These are phyloP conservation scores for Salix dunnii DNA, from an alignment of 345 rosid species.

Conservation along the genomic window DNA sequence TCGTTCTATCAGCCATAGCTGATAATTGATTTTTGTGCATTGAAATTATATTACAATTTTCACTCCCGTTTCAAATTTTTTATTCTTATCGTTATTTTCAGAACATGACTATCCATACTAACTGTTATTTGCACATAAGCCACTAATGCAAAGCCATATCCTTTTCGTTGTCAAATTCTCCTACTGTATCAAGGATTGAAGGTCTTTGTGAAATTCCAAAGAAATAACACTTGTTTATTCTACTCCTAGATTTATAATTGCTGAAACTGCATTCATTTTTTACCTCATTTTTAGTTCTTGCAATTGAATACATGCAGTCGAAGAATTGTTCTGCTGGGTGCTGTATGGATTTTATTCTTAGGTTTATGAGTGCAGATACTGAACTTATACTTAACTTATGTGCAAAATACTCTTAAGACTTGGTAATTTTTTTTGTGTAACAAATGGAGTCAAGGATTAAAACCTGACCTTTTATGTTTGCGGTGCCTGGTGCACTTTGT, in stretches of 20 bases:
- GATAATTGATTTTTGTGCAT: not conserved
- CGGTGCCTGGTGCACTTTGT: not conserved
- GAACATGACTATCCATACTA: not conserved
- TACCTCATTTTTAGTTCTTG: not conserved
- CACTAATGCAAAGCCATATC: not conserved
- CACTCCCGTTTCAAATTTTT: too few species aligned
- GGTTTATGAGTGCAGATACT: not conserved
- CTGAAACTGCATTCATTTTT: not conserved
- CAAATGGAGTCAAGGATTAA: not conserved
- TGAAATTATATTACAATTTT: not conserved
- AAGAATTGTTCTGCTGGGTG: not conserved
- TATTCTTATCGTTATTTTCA: not conserved
- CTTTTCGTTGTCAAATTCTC: not conserved
- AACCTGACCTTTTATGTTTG: not conserved
- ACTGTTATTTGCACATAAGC: not conserved
- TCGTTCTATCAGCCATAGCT: too few species aligned
- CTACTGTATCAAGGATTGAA: not conserved
- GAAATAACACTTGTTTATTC: not conserved
- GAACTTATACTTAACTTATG: too few species aligned
- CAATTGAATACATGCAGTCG: not conserved
- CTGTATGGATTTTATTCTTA: not conserved
- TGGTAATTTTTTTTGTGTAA: too few species aligned
- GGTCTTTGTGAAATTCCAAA: not conserved
- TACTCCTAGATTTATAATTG: not conserved
- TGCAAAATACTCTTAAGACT: too few species aligned